These are phyloP conservation scores for Yamadazyma siamensis DNA, from an alignment of 1,139 yeast genomes.

Conservation along the genomic window DNA sequence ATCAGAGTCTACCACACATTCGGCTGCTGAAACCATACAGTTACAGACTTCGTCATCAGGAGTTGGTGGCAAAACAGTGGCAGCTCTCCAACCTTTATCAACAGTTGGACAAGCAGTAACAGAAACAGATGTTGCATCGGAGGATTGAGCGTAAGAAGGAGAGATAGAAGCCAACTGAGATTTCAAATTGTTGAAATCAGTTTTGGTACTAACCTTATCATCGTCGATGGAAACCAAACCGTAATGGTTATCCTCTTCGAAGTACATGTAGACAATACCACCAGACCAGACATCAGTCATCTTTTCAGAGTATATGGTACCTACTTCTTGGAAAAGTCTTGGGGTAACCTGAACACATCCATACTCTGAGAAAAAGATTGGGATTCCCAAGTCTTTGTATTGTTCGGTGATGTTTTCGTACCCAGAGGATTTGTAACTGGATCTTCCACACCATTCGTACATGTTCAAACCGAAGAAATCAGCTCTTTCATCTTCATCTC, in stretches of 20 bases:
- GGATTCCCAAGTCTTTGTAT: constrained; percentile 65
- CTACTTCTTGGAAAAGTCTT: constrained; percentile 65
- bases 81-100: constrained; percentile 37
- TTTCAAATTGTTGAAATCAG: constrained; percentile 45
- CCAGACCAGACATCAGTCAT: constrained; percentile 81
- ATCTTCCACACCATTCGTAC: constrained; percentile 88
- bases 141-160: constrained; percentile 32
- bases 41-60: constrained; percentile 39
- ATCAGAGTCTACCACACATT: constrained; percentile 33
- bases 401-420: constrained; percentile 59
- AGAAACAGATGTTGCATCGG: constrained; percentile 22
- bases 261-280: constrained; percentile 87
- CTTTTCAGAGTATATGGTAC: constrained; percentile 39
- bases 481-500: constrained; percentile 60
- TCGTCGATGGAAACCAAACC: constrained; percentile 64
- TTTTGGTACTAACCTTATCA: constrained; percentile 34
- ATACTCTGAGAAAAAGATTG: constrained; percentile 83
- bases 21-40: constrained; percentile 32
- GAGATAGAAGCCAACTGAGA: constrained; percentile 55
- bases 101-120: constrained; percentile 36
- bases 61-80: constrained; percentile 42
- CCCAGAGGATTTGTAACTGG: constrained; percentile 66
- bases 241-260: constrained; percentile 74
- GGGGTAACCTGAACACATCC: constrained; percentile 68
- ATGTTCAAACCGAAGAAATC: constrained; percentile 92